phyloP scores from a whole-genome alignment of 768 basidiomycete species.

The Rhizopogon salebrosus region DNA sequence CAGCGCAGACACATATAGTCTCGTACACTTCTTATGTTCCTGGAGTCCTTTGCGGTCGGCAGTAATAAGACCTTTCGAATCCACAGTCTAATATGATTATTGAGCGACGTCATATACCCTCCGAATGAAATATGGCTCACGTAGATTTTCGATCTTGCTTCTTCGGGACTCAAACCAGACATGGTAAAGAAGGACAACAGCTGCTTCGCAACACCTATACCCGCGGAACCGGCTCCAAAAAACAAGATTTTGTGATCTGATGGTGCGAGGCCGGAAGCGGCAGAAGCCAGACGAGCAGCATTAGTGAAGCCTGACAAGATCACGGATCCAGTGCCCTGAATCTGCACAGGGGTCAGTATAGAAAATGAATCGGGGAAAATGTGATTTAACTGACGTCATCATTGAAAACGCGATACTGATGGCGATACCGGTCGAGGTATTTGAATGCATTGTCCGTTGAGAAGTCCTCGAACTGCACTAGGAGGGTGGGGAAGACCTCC shows the following conservation, averaged over 20 bases:
- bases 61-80: constrained; percentile 74
- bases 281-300: constrained; percentile 57
- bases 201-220: constrained; percentile 51
- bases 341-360: constrained; percentile 27
- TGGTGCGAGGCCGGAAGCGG: constrained; percentile 34
- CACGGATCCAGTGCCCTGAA: constrained; percentile 73
- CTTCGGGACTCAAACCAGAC: constrained; percentile 57
- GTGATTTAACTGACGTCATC: constrained; percentile 52
- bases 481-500: constrained; percentile 57
- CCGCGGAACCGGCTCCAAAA: constrained; percentile 50
- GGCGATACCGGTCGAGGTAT: constrained; percentile 60
- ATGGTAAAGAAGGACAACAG: constrained; percentile 42
- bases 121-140: constrained; percentile 30
- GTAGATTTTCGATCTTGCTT: constrained; percentile 64
- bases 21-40: constrained; percentile 66
- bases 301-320: constrained; percentile 73
- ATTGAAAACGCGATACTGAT: constrained; percentile 59
- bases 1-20: constrained; percentile 5
- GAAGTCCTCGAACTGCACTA: constrained; percentile 78
- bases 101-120: constrained; percentile 8
- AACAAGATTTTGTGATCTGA: constrained; percentile 52
- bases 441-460: constrained; percentile 76
- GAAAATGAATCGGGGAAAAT: constrained; percentile 4
- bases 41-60: constrained; percentile 62
- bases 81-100: constrained; percentile 48